Evolutionary conservation across 2,329 filamentous ascomycete species (phyloP), one percentile per base, ranked within the genome.

Genomic region (Pyrenophora graminea): DNA sequence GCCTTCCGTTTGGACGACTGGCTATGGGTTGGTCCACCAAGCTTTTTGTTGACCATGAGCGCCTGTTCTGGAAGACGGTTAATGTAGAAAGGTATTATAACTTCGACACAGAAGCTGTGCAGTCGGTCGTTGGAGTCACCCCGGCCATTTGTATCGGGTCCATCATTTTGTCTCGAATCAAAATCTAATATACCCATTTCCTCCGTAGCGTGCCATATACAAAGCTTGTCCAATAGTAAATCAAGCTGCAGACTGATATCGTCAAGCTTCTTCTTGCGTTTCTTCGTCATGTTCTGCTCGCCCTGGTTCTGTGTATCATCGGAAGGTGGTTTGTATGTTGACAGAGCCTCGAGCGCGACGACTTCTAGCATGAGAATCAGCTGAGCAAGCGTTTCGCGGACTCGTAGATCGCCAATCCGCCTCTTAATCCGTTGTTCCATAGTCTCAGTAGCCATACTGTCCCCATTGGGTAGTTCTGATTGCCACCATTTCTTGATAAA

Each of bases 31-130:
- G 88, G 89, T 0, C 89, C 89, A 13, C 90, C 89, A 4, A 93
- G 79, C 68, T 91, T 91, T 57, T 84, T 85, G 70, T 87, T 91
- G 52, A 92, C 85, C 4, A 80, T 78, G 39, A 85, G 81, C 63
- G 88, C 90, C 12, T 86, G 77, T 31, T 88, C 83, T 1, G 89
- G 88, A n/a, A 92, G 77, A 30, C 89, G 85, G 12, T 88, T 84
- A 30, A 87, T 86, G 68, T 91, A 94, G 84, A 93, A 93, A 30
- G 90, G 89, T 38, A 91, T 77, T 61, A 94, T 85, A 34, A 94
- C 87, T 66, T 94, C 89, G 13, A 89, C 79, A 65, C 89, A 93
- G 67, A 93, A 94, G 67, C 88, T 86, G 56, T 82, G 84, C 6
- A 92, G 75, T 6, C 87, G 84, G 64, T 92, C 89, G 76, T 50